Conservation (phyloP, 768 basidiomycete genomes). For the Boletus reticuloceps region DNA sequence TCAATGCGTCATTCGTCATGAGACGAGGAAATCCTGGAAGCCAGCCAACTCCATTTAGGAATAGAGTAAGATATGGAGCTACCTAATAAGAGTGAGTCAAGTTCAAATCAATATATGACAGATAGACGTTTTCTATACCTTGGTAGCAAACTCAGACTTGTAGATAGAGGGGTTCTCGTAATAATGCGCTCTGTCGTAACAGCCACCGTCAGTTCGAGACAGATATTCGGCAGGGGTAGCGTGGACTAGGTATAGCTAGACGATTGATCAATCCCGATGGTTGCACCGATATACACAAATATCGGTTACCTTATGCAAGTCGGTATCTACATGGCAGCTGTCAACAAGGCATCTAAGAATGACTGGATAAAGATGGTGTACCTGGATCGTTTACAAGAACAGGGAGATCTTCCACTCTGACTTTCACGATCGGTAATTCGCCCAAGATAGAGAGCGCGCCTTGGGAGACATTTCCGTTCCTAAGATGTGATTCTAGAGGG, state of each 20-base stretch:
- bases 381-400: slow-evolving; percentile 52
- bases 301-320: slow-evolving; percentile 50
- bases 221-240: slow-evolving; percentile 71
- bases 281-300: neutral
- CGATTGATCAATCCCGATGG: neutral
- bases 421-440: slow-evolving; percentile 64
- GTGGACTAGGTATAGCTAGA: slow-evolving; percentile 75
- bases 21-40: slow-evolving; percentile 71
- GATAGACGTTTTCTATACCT: slow-evolving; percentile 39
- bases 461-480: slow-evolving; percentile 78
- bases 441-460: slow-evolving; percentile 72
- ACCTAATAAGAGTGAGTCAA: slow-evolving; percentile 44
- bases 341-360: slow-evolving; percentile 1
- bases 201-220: slow-evolving; percentile 47
- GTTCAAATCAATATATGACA: neutral
- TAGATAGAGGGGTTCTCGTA: slow-evolving; percentile 69
- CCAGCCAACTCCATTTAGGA: slow-evolving; percentile 90
- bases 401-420: slow-evolving; percentile 56
- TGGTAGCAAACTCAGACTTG: slow-evolving; percentile 63
- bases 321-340: slow-evolving; percentile 40
- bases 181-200: slow-evolving; percentile 67
- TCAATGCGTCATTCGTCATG: slow-evolving; percentile 66
- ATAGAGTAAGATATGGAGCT: slow-evolving; percentile 80
- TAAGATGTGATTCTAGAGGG: slow-evolving; percentile 25
- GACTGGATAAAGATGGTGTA: slow-evolving; percentile 26